Base-by-base conservation (phyloP, 2,329 filamentous ascomycete species). In the Chlorencoelia australis region DNA sequence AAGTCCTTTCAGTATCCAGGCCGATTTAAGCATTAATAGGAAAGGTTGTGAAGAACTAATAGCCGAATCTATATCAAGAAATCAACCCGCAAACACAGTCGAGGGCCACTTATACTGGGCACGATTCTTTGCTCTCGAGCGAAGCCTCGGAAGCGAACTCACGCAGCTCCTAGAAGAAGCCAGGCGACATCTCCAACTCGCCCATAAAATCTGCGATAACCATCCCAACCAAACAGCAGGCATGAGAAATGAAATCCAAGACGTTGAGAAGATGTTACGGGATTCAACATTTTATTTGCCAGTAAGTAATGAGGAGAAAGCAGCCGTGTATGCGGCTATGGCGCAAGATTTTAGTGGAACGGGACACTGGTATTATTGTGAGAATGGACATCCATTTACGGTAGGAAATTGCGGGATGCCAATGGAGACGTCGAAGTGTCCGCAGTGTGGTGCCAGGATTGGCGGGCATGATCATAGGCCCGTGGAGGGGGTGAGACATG, bases 361-460 rank as follows among this genome's bases (percentile, higher is more conserved):
- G 0, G 75, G 76, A 0, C 72, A 78, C 44, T 80, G 75, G 75
- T 80, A 79, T 52, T 62, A 57, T 1, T 79, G 73, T 43, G 54
- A 44, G 16, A 73, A 75, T 39, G 66, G 67, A 2, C 71, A 79
- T 49, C 68, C 71, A 3, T 79, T 82, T 44, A 72, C 75, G 0
- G 66, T 82, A 11, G 75, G 75, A 0, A 73, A 81, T 40, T 81
- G 76, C 45, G 76, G 76, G 0, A 71, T 74, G 65, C 71, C 78
- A 0, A 79, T 80, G 73, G 41, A 83, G 50, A 29, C 48, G 15
- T 67, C 75, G 1, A 54, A 55, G 0, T 85, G 80, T 44, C 75
- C 78, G 0, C 68, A 82, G 42, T 84, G 79, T 45, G 67, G 64
- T 1, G 63, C 64, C 0, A 41, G 52, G 0, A 65, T 83, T 18